Percentiles rank a stretch among this genome's conserved stretches.
Conservation (phyloP, 2,329 filamentous ascomycete species). For the Stagonosporopsis cucurbitacearum region DNA sequence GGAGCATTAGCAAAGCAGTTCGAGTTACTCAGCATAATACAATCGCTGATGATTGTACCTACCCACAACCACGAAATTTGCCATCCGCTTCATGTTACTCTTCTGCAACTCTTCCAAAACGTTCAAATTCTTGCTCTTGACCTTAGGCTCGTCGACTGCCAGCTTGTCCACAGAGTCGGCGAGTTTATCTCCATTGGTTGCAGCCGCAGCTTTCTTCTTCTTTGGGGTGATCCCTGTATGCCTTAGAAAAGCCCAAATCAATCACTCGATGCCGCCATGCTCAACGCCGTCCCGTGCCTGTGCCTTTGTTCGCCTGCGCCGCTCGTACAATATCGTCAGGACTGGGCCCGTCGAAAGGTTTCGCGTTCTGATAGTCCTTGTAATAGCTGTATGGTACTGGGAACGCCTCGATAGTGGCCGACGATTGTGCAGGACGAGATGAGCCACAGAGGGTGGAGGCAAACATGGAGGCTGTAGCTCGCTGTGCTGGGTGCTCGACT, state of each 20-base stretch:
- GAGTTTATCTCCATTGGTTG: constrained; percentile 41
- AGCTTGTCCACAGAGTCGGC: constrained; percentile 58
- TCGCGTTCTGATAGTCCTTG: constrained; percentile 51
- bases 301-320: constrained; percentile 68
- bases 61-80: constrained; percentile 94
- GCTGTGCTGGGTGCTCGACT: constrained; percentile 46
- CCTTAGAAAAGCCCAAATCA: constrained; percentile 28
- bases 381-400: constrained; percentile 51
- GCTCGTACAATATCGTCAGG: constrained; percentile 88
- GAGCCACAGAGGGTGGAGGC: constrained; percentile 57
- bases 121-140: constrained; percentile 79
- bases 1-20: no score
- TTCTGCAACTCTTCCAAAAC: constrained; percentile 82
- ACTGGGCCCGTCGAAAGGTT: constrained; percentile 83
- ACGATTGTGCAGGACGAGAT: constrained; percentile 3
- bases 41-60: constrained; percentile 41
- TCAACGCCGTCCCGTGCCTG: constrained; percentile 48
- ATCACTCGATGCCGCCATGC: constrained; percentile 7
- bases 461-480: constrained; percentile 59
- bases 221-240: constrained; percentile 37
- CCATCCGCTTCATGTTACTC: constrained; percentile 75
- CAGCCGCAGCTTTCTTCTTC: constrained; percentile 27
- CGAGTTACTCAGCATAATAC: no score
- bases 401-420: constrained; percentile 22
- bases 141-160: constrained; percentile 58